Base-by-base conservation (phyloP, 495 filamentous ascomycete species). In the Aspergillus affinis region DNA sequence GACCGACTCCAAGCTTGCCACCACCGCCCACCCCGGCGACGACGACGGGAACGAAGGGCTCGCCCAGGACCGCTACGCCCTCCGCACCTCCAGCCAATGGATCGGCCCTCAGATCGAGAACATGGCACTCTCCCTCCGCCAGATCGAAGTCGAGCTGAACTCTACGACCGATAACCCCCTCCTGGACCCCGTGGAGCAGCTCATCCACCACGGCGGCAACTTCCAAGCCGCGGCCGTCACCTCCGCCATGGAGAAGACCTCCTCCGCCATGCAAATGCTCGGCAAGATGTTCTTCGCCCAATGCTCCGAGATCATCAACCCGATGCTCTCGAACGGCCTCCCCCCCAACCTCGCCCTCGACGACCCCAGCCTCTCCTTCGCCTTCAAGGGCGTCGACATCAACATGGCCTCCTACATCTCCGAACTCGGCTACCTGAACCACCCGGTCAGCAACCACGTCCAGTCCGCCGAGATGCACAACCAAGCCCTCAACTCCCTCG, bases 121-220 rank as follows among this genome's bases (percentile, higher is more conserved):
- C 61, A 72, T 89, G 10, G 48, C 68, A 5, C 77, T 86, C 0
- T 80, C 85, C 0, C 72, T 79, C 6, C 59, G 71, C 6, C 86
- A 89, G 49, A 66, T 89, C n/a, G 59, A 68, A 5, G 70, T 69
- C 5, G 87, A 89, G 61, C 75, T 86, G 57, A 89, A 88, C 64
- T 86, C 86, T 5, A 81, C 84, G 0, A 82, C 82, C 3, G 87
- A 89, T 60, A 89, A 89, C 65, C 87, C 86, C 2, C 69, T 89
- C 13, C 65, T 88, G 23, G 79, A 88, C 54, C 61, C 67, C 3
- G 41, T 51, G 5, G 56, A 53, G 2, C 52, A 63, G 0, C 51
- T 52, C 0, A 74, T 86, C 19, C 78, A 83, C 61, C 78, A 82
- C 46, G 85, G 86, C 19, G 82, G 80, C 44, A 89, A 89, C 66